Conservation (phyloP, 441 rosid genomes). For the Bruguiera hainesii region DNA sequence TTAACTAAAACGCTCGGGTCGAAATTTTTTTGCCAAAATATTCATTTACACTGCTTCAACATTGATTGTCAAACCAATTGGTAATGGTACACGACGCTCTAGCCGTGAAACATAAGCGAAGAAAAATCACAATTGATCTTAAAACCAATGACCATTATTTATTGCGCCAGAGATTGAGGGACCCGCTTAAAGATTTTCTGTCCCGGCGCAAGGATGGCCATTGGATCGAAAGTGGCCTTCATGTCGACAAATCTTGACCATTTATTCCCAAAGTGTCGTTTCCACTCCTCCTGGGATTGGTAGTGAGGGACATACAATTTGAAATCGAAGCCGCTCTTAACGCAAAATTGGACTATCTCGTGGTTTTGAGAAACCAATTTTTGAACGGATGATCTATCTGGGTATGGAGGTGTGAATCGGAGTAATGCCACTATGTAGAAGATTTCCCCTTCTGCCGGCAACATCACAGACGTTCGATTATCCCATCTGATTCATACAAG, state of each 20-base stretch:
- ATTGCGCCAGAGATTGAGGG: constrained; percentile 15
- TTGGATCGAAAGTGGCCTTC: constrained; percentile 69
- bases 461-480: constrained; percentile 50
- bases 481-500: constrained; percentile 57
- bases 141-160: not conserved
- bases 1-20: not conserved
- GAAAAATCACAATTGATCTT: constrained; percentile 22
- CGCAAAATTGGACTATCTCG: constrained; percentile 57
- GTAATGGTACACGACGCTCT: constrained; percentile 24
- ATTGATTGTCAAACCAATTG: constrained; percentile 15
- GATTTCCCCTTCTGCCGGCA: constrained; percentile 63
- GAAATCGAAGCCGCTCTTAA: constrained; percentile 49
- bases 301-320: constrained; percentile 88
- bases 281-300: constrained; percentile 67
- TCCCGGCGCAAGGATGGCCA: constrained; percentile 87
- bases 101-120: constrained; percentile 4
- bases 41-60: constrained; percentile 30
- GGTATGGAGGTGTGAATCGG: constrained; percentile 43
- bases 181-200: constrained; percentile 68
- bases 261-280: constrained; percentile 67
- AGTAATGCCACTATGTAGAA: constrained; percentile 92
- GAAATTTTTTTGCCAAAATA: not conserved
- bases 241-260: constrained; percentile 65
- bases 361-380: constrained; percentile 60
- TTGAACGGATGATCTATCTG: constrained; percentile 35